Percentiles rank a stretch among this genome's conserved stretches.
Evolutionary conservation across 495 filamentous ascomycete species (phyloP).

Genomic region (Xylaria sp.): DNA sequence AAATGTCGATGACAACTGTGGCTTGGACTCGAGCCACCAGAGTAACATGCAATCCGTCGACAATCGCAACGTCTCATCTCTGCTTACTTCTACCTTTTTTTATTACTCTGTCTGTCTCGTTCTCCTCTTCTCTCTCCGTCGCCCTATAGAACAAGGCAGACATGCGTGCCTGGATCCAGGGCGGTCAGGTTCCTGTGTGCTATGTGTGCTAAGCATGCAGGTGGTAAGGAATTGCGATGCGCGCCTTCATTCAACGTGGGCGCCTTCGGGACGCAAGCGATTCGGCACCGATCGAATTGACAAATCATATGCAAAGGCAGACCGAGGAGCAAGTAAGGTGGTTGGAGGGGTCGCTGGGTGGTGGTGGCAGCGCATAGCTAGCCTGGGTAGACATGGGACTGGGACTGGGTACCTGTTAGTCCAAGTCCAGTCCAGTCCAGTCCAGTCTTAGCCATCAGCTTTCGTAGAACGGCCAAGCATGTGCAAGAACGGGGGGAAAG

Average conservation of each 20-base stretch:
- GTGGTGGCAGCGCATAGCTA: not conserved
- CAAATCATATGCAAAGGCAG: not conserved
- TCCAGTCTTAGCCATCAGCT: constrained; percentile 5
- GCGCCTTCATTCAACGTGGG: not conserved
- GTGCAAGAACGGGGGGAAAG: not conserved
- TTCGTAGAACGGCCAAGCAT: constrained; percentile 1
- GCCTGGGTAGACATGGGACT: too few relatives aligned
- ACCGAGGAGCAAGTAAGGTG: not conserved
- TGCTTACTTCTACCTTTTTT: not conserved
- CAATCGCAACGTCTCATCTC: constrained; percentile 11
- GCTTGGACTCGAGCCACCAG: not conserved
- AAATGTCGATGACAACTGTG: constrained; percentile 12
- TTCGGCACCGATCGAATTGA: constrained; percentile 4
- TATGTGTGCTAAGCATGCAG: constrained; percentile 12
- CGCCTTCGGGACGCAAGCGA: not conserved
- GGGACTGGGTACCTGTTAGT: too few relatives aligned
- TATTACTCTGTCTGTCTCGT: too few relatives aligned
- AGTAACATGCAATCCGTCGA: constrained; percentile 8
- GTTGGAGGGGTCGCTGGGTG: too few relatives aligned
- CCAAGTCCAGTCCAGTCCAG: too few relatives aligned
- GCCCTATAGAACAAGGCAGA: not conserved
- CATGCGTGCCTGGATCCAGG: not conserved
- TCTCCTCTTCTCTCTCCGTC: not conserved
- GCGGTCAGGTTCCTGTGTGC: constrained; percentile 1
- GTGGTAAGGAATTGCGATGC: constrained; percentile 9